These are phyloP conservation scores for Umbellularia californica DNA, from an alignment of 164 flowering plant species.

Conservation along the genomic window DNA sequence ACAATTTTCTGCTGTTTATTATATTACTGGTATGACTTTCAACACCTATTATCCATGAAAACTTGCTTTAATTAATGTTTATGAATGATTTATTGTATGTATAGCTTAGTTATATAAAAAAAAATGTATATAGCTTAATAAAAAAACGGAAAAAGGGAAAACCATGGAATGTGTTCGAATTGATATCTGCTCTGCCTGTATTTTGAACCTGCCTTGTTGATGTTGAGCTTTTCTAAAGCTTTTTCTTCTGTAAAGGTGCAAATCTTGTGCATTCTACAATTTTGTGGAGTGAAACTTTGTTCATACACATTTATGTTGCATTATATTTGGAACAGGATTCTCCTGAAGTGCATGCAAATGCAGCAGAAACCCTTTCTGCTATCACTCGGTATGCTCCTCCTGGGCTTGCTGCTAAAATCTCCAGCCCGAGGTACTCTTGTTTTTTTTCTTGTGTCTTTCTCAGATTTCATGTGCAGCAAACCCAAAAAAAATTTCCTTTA, in stretches of 20 bases:
- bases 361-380: conserved; percentile 87
- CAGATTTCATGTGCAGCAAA: background rate
- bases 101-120: no score
- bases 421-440: conserved; percentile 66
- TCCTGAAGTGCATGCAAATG: conserved; percentile 95
- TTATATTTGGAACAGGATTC: conserved; percentile 48
- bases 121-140: no score
- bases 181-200: background rate
- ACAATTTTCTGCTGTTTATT: no score
- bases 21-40: no score
- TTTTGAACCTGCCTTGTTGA: background rate
- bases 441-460: background rate
- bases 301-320: background rate
- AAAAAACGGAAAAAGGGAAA: background rate
- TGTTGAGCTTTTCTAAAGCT: background rate
- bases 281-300: background rate
- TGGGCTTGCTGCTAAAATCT: conserved; percentile 66
- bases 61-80: no score
- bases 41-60: no score
- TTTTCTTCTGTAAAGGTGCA: background rate
- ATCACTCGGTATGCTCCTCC: conserved; percentile 74
- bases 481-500: background rate
- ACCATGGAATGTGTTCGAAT: background rate
- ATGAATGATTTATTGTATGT: no score
- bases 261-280: background rate